phyloP scores from a whole-genome alignment of 2,329 filamentous ascomycete genomes.

The Trichoderma koningii region DNA sequence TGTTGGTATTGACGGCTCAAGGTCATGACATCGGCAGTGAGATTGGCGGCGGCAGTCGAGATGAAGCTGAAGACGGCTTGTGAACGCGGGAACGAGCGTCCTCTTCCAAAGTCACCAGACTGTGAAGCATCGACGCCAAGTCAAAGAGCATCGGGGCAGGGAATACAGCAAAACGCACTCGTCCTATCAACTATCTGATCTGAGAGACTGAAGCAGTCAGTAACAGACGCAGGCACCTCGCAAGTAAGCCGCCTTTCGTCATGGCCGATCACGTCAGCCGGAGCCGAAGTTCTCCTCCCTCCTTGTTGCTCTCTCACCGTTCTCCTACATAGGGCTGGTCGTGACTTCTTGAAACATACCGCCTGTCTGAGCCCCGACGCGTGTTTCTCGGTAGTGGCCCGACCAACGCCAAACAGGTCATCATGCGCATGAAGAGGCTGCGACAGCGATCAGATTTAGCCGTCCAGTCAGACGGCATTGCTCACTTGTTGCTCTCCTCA shows the following conservation, averaged over 20 bases:
- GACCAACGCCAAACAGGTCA: not conserved
- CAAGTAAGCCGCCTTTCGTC: not conserved
- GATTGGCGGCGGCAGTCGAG: slow-evolving; percentile 3
- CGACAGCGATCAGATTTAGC: not conserved
- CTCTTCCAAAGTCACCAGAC: not conserved
- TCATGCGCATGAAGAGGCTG: slow-evolving; percentile 21
- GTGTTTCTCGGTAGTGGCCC: not conserved
- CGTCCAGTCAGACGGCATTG: not conserved
- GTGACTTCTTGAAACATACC: slow-evolving; percentile 10
- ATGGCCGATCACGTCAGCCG: slow-evolving; percentile 1
- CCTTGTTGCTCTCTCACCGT: not conserved
- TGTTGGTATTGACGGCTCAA: not conserved
- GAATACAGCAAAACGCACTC: not conserved
- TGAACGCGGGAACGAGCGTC: not conserved
- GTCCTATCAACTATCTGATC: slow-evolving; percentile 8
- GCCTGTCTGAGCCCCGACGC: slow-evolving; percentile 3
- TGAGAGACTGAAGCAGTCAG: not conserved
- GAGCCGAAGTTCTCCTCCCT: not conserved
- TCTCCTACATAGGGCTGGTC: slow-evolving; percentile 12
- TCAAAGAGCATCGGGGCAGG: not conserved
- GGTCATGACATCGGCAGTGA: slow-evolving; percentile 4
- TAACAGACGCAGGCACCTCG: not conserved
- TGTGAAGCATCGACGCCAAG: not conserved
- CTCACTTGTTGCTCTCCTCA: not conserved
- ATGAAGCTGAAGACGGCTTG: not conserved